Base-by-base conservation (phyloP, 2,329 filamentous ascomycete species). In the Cylindrodendrum hubeiense region DNA sequence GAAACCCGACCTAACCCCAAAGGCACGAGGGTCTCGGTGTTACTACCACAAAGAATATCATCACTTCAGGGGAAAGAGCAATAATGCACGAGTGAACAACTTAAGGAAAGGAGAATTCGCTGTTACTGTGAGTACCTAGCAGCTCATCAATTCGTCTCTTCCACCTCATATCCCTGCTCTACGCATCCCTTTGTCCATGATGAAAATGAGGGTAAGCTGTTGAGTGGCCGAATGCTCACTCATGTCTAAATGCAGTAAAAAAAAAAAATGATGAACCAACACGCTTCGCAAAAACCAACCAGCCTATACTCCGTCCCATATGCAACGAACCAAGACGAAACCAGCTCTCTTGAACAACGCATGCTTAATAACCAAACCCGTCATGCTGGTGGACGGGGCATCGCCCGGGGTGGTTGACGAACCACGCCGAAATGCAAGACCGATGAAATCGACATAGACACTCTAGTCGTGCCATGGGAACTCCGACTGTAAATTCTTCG, bases 341-440 rank as follows among this genome's bases (percentile, higher is more conserved):
- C 47, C 52, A 49, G 43, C n/a, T 62, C 33, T 37, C 44, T 64
- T 44, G 24, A 58, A 49, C 26, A 62, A 54, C 51, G 56, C 61
- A 66, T 50, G 63, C 67, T 70, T 71, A 82, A 66, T 84, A 88
- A 37, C 87, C 87, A 77, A 85, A 87, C 57, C 86, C 85, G 70
- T 89, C 87, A 75, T 91, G 89, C 73, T 90, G 88, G 75, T 91
- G 89, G 39, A 91, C 87, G 1, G 89, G 89, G 71, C 89, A 91
- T 62, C 87, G 81, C 3, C 89, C 89, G 2, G 88, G 89, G 64
- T 89, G 87, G 55, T 84, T 83, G 62, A 86, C 81, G 74, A 89
- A 91, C 89, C 89, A 91, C 8, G 85, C 84, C 39, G 82, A 81
- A 67, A 91, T 91, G 74, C 89, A 91, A 21, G 79, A 76, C 47